Evolutionary conservation across 1,139 yeast species (phyloP), one percentile per base, ranked within the genome.

Genomic region (Yamadazyma oceani): DNA sequence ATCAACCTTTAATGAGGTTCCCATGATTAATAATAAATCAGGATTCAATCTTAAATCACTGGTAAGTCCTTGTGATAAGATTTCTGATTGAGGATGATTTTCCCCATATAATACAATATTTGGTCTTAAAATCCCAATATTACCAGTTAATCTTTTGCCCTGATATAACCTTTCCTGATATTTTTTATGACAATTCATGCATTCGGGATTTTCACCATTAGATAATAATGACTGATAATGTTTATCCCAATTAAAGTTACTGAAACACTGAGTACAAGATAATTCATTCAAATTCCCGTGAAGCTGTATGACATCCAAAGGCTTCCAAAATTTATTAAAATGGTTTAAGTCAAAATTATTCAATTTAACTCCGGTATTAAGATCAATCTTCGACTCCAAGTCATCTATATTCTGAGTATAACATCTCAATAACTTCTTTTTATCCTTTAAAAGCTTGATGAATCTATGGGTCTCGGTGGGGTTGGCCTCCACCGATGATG

Each of bases 381-480:
- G 62, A 48, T 78, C 56, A 8, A 69, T 59, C 31, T 56, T 51
- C 27, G 55, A 47, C 46, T 71, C 69, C 39, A 62, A 51, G 5
- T 69, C 72, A 57, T 82, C 83, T 42, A 85, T 85, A 53, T 85
- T 85, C 48, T 85, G 94, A 3, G 94, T 85, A 58, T 85, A 92
- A 60, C 97, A 88, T 40, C 96, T 69, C 40, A 89, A 61, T 35
- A 90, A 69, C 59, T 83, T 85, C 43, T 78, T 78, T 50, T 80
- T 75, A 30, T 77, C 79, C 49, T 82, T 80, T 41, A 89, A 62
- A 27, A 69, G 70, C 36, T 78, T 79, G 38, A 92, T 80, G 53
- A 92, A 86, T 48, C 71, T 69, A 60, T 92, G 98, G 1, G 96
- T 86, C 48, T 76, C 80, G 0, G 98, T 90, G 2, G 97, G 94